Base-by-base conservation (phyloP, 208 protist genomes). In the Trypanosoma conorhini region DNA sequence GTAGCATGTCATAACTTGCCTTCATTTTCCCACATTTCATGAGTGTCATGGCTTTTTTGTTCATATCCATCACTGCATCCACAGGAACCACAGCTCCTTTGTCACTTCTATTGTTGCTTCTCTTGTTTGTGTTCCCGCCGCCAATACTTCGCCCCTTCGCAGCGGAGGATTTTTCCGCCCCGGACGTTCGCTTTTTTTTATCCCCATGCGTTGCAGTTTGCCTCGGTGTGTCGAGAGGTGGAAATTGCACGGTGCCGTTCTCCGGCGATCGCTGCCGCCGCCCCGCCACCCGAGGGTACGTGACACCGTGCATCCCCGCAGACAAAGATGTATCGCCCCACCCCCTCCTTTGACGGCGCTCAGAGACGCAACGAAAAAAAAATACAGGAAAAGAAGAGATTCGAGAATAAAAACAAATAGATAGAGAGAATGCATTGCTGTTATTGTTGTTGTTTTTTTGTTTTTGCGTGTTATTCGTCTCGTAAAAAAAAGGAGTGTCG, bases 1-100 rank as follows among this genome's bases (percentile, higher is more conserved):
- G 22, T 35, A 92, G 71, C 24, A 74, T 40, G 8, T 31, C 33
- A 55, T 83, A 73, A 54, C 86, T 88, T 13, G 54, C 50, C 38
- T 76, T 72, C 17, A 79, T 79, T 21, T 92, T 74, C 24, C 77
- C 80, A 9, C 46, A 56, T 1, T 81, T 82, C 30, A 94, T 59
- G 26, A 82, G 66, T n/a, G 79, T 50, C 85, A 96, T 93, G 1
- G 91, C 88, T 17, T 69, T 42, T n/a, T 80, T 77, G 57, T 96
- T 96, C 72, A 89, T 82, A 7, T 68, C 58, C 70, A 87, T 77
- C 28, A 91, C 80, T n/a, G 57, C 62, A 33, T 82, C 75, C 17
- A 85, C 68, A 4, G 72, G 59, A 12, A 62, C 69, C 5, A 24
- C 26, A 21, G 65, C 17, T 40, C 5, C n/a, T 13, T 8, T 60